Conservation (phyloP, 164 flowering plant species). For the Berberis thunbergii region DNA sequence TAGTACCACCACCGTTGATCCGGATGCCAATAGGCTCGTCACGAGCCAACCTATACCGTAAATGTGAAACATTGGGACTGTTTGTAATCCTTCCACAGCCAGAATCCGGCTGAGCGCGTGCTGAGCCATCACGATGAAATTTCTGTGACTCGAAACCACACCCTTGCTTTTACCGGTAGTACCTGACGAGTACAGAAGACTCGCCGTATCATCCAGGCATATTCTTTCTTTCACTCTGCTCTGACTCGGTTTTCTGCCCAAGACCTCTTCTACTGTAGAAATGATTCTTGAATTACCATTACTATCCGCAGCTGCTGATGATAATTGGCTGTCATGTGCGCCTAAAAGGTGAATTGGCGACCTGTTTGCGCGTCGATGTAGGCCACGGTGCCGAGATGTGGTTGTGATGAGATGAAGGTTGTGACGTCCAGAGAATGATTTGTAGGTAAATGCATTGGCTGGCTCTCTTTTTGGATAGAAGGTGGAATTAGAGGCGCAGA, state of each 20-base stretch:
- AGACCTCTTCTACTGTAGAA: conserved; percentile 1
- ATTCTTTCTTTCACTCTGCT: background rate
- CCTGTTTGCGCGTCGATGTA: conserved; percentile 84
- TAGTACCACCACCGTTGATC: conserved; percentile 47
- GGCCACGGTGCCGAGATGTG: conserved; percentile 61
- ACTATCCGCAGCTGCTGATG: too few relatives aligned
- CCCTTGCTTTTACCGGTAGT: conserved; percentile 94
- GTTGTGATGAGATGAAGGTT: conserved; percentile 71
- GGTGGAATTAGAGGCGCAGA: conserved; percentile 29
- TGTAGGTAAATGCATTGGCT: conserved; percentile 40
- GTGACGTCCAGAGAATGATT: conserved; percentile 42
- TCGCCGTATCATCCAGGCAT: conserved; percentile 61
- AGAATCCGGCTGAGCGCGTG: conserved; percentile 29
- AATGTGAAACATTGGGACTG: conserved; percentile 88
- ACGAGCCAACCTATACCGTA: conserved; percentile 70
- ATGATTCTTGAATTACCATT: too few relatives aligned
- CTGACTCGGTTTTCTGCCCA: background rate
- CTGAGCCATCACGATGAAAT: conserved; percentile 65
- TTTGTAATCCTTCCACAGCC: conserved; percentile 22
- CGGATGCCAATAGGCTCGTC: conserved; percentile 41
- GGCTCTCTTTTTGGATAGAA: conserved; percentile 72
- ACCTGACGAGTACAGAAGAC: conserved; percentile 83
- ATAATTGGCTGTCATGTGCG: background rate
- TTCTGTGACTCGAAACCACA: conserved; percentile 64
- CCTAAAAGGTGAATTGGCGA: conserved; percentile 54